Conservation (phyloP, 805 yeast genomes). For the Candida vaughaniae region DNA sequence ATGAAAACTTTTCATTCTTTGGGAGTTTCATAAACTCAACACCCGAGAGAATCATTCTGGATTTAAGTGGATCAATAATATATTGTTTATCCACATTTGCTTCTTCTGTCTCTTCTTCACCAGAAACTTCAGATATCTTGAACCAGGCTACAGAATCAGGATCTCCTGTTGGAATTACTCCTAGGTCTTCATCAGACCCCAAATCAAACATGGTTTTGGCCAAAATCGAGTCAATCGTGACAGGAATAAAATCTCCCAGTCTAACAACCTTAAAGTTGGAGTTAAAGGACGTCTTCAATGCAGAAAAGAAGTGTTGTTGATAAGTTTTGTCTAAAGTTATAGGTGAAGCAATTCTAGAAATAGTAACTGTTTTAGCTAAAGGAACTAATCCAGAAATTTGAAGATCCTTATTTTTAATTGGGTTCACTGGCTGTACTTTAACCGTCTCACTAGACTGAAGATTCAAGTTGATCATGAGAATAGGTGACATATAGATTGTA, state of each 20-base stretch:
- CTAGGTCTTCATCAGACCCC: slow-evolving; percentile 21
- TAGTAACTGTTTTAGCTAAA: slow-evolving; percentile 61
- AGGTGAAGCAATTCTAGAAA: slow-evolving; percentile 69
- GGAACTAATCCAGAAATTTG: slow-evolving; percentile 32
- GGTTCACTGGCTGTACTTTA: slow-evolving; percentile 16
- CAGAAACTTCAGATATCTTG: slow-evolving; percentile 55
- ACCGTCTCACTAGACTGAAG: slow-evolving; percentile 23
- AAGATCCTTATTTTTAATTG: slow-evolving; percentile 8
- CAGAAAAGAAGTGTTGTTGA: slow-evolving; percentile 60
- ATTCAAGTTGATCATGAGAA: slow-evolving; percentile 51
- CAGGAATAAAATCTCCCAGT: slow-evolving; percentile 70
- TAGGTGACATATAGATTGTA: slow-evolving; percentile 59
- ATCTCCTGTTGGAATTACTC: slow-evolving; percentile 54
- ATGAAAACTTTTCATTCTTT: slow-evolving; percentile 32
- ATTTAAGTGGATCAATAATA: slow-evolving; percentile 63
- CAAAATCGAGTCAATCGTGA: slow-evolving; percentile 68
- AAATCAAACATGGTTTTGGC: slow-evolving; percentile 55
- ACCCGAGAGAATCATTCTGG: slow-evolving; percentile 72
- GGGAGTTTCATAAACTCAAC: slow-evolving; percentile 42
- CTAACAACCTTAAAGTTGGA: slow-evolving; percentile 54
- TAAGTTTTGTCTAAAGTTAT: slow-evolving; percentile 60
- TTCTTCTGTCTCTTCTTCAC: slow-evolving; percentile 19
- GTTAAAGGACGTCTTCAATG: slow-evolving; percentile 63
- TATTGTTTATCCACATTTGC: slow-evolving; percentile 36
- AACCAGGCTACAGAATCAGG: slow-evolving; percentile 87